phyloP scores from a whole-genome alignment of 1,284 basidiomycete genomes.

The Wolfiporia cocos region DNA sequence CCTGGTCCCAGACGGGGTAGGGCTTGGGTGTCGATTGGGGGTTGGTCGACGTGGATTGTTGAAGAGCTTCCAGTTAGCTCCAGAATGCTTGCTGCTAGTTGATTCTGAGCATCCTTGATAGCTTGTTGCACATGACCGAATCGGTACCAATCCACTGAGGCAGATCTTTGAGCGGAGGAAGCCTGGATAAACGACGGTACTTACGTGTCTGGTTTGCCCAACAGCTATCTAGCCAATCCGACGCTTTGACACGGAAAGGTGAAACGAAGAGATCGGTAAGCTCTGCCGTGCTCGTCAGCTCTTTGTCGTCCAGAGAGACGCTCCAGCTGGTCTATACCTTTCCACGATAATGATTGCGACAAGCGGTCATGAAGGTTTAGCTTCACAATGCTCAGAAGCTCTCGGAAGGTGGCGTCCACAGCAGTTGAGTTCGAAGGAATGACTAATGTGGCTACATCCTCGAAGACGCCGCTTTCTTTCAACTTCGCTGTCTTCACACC shows the following conservation, averaged over 20 bases:
- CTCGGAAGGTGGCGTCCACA: constrained; percentile 46
- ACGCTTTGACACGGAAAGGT: constrained; percentile 38
- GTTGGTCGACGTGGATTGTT: constrained; percentile 23
- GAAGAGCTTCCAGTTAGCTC: constrained; percentile 15
- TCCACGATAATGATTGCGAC: constrained; percentile 38
- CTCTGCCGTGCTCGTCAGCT: constrained; percentile 25
- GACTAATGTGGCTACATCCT: constrained; percentile 36
- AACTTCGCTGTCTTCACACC: constrained; percentile 38
- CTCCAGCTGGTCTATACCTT: constrained; percentile 32
- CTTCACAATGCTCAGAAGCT: constrained; percentile 32
- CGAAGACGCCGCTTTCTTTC: constrained; percentile 36
- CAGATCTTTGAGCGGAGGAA: neutral
- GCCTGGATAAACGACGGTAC: constrained; percentile 18
- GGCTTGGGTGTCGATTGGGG: constrained; percentile 42
- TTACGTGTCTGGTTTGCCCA: constrained; percentile 42
- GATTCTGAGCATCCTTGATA: constrained; percentile 9
- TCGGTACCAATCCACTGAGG: constrained; percentile 53
- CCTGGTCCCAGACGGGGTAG: constrained; percentile 47
- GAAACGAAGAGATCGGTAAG: constrained; percentile 43
- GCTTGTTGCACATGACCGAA: constrained; percentile 43
- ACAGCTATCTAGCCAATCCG: constrained; percentile 54
- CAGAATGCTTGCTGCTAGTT: constrained; percentile 9
- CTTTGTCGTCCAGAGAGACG: neutral
- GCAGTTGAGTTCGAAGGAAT: constrained; percentile 47
- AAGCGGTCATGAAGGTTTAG: constrained; percentile 54